phyloP scores from a whole-genome alignment of 805 yeast species.

The Barnettozyma sucrosica region DNA sequence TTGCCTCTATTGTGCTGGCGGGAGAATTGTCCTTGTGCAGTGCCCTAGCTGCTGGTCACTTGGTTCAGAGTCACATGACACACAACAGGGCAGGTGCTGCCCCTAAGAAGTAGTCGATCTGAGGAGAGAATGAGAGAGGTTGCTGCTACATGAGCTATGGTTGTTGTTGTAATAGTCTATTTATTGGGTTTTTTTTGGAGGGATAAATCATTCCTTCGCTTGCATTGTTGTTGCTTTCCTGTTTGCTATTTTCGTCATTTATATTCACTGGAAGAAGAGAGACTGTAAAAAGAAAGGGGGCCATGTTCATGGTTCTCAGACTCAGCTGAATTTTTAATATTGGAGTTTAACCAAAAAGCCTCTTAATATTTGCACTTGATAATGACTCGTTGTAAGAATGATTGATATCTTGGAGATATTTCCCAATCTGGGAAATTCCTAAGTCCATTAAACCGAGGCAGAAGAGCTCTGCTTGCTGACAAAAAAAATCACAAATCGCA shows the following conservation, averaged over 20 bases:
- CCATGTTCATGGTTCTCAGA: neutral
- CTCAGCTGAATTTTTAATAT: neutral
- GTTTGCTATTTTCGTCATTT: neutral
- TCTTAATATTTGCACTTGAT: neutral
- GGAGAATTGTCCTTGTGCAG: conserved; percentile 93
- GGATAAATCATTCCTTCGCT: neutral
- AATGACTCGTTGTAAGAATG: too few relatives aligned
- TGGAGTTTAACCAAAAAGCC: neutral
- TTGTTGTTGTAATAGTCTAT: neutral
- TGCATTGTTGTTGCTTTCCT: neutral
- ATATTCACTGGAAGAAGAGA: neutral
- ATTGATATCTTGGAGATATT: too few relatives aligned
- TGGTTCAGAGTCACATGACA: conserved; percentile 95
- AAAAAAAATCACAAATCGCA: too few relatives aligned
- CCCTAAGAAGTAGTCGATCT: neutral
- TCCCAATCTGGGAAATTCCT: too few relatives aligned
- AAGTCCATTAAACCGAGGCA: too few relatives aligned
- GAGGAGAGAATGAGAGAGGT: neutral
- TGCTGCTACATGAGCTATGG: neutral
- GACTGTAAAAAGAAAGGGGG: neutral
- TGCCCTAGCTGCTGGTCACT: conserved; percentile 97
- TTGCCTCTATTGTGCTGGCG: conserved; percentile 92
- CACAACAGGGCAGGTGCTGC: conserved; percentile 60
- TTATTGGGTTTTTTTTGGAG: neutral
- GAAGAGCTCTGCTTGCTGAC: too few relatives aligned